Evolutionary conservation across 2,329 filamentous ascomycete species (phyloP).

Genomic region (Shiraia bambusicola): DNA sequence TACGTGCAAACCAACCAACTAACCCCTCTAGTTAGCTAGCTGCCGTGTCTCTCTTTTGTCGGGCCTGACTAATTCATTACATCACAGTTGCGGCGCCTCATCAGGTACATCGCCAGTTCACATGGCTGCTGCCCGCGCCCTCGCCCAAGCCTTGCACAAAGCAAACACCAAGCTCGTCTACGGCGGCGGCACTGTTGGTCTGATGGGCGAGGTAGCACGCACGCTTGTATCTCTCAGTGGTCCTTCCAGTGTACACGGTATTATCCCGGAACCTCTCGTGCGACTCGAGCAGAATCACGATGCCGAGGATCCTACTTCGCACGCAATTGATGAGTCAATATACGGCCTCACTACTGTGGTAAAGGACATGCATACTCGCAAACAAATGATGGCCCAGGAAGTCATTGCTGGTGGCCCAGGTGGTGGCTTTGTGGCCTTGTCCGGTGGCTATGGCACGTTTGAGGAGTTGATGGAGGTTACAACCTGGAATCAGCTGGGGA

Average conservation of each 20-base stretch:
- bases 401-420: slow-evolving; percentile 80
- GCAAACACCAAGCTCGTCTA: slow-evolving; percentile 85
- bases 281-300: slow-evolving; percentile 70
- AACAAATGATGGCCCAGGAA: slow-evolving; percentile 88
- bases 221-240: slow-evolving; percentile 82
- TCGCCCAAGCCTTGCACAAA: slow-evolving; percentile 72
- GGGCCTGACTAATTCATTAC: too few species aligned
- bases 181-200: slow-evolving; percentile 87
- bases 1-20: too few species aligned
- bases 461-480: slow-evolving; percentile 92
- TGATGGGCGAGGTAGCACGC: slow-evolving; percentile 93
- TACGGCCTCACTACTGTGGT: slow-evolving; percentile 89
- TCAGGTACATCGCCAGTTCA: slow-evolving; percentile 72
- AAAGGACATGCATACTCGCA: slow-evolving; percentile 93
- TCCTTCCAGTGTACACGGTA: slow-evolving; percentile 80
- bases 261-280: slow-evolving; percentile 86
- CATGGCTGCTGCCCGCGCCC: slow-evolving; percentile 72
- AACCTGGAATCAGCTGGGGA: slow-evolving; percentile 96
- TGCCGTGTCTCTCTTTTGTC: too few species aligned
- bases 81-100: slow-evolving; percentile 73
- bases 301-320: slow-evolving; percentile 49
- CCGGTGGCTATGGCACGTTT: slow-evolving; percentile 89
- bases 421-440: slow-evolving; percentile 84
- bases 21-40: too few species aligned
- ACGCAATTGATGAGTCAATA: slow-evolving; percentile 59